Base-by-base conservation (phyloP, 2,329 filamentous ascomycete genomes). In the Camillea tinctor region DNA sequence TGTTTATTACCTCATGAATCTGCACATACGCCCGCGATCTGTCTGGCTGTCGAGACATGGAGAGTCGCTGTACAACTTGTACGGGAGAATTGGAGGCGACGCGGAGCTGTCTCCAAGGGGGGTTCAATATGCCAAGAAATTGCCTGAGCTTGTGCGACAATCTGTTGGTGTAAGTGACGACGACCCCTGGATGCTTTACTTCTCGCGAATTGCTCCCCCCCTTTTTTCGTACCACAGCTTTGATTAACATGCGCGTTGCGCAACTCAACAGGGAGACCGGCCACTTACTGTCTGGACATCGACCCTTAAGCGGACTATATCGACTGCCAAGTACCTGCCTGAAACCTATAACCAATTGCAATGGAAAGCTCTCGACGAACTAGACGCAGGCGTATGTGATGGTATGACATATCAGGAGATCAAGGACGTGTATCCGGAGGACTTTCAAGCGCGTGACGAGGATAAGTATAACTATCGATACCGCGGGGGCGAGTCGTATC, bases 391-490 rank as follows among this genome's bases (percentile, higher is more conserved):
- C 55, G 92, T 98, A 53, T 99, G 95, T 78, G 95, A 99, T 71
- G 93, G 94, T 57, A 87, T 98, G 74, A 99, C 95, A 1, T 97
- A 97, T 75, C 91, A 92, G 71, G 90, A 99, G 73, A 98, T 99
- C 73, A 92, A 95, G 71, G 87, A 96, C 70, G 80, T 85, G 57
- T 98, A 92, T 73, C 95, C 95, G 0, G 93, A 97, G 68, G 95
- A 99, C 78, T 99, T 99, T 78, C 87, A 88, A 54, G 93, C 94
- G 36, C 92, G 95, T 64, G 95, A 99, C 75, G 92, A 97, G 67
- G 95, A 99, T 82, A 99, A 99, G 78, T 98, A 98, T 85, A 98
- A 99, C 80, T 99, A 99, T 79, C 92, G 95, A 59, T 99, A 99
- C 77, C 89, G 95, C 4, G 95, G 95, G 64, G 95, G 95, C 57